phyloP scores from a whole-genome alignment of 1,284 basidiomycete species.

The Puccinia novopanici region DNA sequence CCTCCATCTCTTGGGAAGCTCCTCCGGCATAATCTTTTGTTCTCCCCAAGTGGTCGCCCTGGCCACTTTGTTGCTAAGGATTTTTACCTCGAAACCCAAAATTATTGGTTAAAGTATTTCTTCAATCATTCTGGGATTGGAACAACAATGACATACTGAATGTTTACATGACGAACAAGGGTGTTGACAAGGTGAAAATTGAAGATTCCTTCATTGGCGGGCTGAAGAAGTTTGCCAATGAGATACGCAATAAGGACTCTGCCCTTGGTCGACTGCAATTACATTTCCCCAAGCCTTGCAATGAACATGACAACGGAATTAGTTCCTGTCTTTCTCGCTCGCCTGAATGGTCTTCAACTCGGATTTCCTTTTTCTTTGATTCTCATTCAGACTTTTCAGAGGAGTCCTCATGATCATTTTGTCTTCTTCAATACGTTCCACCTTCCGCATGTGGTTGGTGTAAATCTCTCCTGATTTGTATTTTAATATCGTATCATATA shows the following conservation, averaged over 20 bases:
- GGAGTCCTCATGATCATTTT: neutral
- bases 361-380: constrained; percentile 4
- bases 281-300: neutral
- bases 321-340: neutral
- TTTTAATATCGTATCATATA: neutral
- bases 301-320: neutral
- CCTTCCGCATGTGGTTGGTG: neutral
- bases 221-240: neutral
- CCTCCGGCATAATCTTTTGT: neutral
- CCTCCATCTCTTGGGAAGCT: neutral
- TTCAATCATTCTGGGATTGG: no score
- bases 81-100: no score
- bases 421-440: neutral
- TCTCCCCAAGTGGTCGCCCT: neutral
- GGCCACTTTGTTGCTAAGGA: constrained; percentile 12
- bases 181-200: no score
- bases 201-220: neutral
- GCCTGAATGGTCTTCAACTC: neutral
- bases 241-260: neutral
- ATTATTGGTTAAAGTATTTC: no score
- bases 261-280: neutral
- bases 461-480: neutral
- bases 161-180: no score
- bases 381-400: neutral
- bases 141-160: neutral